These are phyloP conservation scores for Amaranthus cruentus DNA, from an alignment of 148 eudicot species.

Conservation along the genomic window DNA sequence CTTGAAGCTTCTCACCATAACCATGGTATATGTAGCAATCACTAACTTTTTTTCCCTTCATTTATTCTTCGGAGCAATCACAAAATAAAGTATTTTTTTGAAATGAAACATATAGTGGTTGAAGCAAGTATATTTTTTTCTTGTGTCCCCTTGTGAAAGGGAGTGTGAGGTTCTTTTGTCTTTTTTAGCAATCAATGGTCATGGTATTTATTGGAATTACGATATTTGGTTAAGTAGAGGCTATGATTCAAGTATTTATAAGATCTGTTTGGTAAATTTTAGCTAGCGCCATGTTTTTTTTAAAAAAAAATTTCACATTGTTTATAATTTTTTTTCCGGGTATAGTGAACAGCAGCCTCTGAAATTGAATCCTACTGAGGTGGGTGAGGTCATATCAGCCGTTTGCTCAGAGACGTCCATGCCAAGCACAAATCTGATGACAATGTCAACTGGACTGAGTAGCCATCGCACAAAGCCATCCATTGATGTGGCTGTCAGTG, in stretches of 20 bases:
- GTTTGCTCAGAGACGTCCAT: slow-evolving; percentile 80
- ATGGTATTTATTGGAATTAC: not conserved
- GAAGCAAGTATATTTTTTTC: not conserved
- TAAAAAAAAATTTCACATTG: not conserved
- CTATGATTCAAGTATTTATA: not conserved
- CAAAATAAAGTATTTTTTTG: no score
- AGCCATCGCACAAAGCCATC: slow-evolving; percentile 76
- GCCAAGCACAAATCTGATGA: slow-evolving; percentile 50
- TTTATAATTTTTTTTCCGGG: slow-evolving; percentile 16
- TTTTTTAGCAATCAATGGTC: not conserved
- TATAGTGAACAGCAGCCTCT: slow-evolving; percentile 95
- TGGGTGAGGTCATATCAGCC: slow-evolving; percentile 88
- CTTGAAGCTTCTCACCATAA: no score
- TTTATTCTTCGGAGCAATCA: no score
- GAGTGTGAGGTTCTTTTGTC: not conserved
- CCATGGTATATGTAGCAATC: no score
- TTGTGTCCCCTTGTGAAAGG: not conserved
- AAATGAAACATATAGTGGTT: no score
- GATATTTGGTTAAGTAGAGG: not conserved
- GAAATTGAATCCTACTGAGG: slow-evolving; percentile 78
- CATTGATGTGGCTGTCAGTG: slow-evolving; percentile 93
- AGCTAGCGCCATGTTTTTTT: not conserved
- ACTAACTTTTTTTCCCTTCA: no score
- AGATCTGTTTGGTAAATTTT: not conserved
- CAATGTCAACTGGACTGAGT: slow-evolving; percentile 65